Base-by-base conservation (phyloP, 768 basidiomycete genomes). In the Suillus sp. region DNA sequence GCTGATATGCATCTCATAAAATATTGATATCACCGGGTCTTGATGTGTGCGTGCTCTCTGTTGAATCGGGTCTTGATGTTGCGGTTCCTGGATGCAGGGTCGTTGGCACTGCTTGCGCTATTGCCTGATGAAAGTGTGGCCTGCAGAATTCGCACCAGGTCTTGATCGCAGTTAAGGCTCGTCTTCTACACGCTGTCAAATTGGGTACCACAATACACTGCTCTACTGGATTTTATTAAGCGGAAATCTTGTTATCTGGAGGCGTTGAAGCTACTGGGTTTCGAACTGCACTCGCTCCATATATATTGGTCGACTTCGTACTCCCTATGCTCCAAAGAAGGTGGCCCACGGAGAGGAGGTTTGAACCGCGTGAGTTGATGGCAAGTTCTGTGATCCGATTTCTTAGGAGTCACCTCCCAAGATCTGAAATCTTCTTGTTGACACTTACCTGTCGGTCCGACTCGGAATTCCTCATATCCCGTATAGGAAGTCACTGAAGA, bases 41-140 rank as follows among this genome's bases (percentile, higher is more conserved):
- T 35, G 35, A 32, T 40, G 37, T 1, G 56, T 57, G 56, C 56
- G 56, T 57, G 38, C 6, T 57, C 37, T 57, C 25, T 40, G 25
- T 57, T 40, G 56, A 40, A 40, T 40, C 25, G 11, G 37, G 16
- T 57, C 18, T 57, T 57, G 38, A 57, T 27, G 25, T 11, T 20
- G 51, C 51, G 56, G 25, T 56, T 38, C n/a, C n/a, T 11, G 54
- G 35, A 38, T 56, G 35, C 10, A 56, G 55, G 35, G 14, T 56
- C 18, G 22, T 25, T 7, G 22, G 35, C 8, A 25, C 55, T 10
- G 37, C 55, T 25, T 56, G 55, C 16, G 22, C 35, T 38, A 25
- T 37, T 56, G 22, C 35, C 22, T 18, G 5, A 57, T 18, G 38
- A 27, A 25, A 40, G 9, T 57, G 27, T 10, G 40, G 38, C 27